Percentiles rank a stretch among this genome's conserved stretches.
Evolutionary conservation across 805 yeast species (phyloP).

Genomic region (fission yeast (Schizosaccharomyces pombe)): DNA sequence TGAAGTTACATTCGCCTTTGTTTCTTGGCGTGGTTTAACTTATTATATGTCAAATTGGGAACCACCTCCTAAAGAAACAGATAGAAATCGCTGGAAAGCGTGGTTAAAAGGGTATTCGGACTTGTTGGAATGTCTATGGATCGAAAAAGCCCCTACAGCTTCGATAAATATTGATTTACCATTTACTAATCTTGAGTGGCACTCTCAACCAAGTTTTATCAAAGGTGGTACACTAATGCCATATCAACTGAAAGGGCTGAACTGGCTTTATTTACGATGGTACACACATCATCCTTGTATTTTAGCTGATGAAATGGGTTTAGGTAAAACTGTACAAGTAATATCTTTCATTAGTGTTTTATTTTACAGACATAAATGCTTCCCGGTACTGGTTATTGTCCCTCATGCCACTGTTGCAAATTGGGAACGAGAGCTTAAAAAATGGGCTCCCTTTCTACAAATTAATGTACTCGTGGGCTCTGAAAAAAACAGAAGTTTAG

Average conservation of each 20-base stretch:
- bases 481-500: slow-evolving; percentile 19
- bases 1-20: slow-evolving; percentile 5
- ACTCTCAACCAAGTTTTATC: slow-evolving; percentile 8
- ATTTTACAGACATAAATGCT: slow-evolving; percentile 46
- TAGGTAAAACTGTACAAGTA: slow-evolving; percentile 56
- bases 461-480: slow-evolving; percentile 64
- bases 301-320: slow-evolving; percentile 45
- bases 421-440: slow-evolving; percentile 84
- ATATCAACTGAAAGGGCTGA: slow-evolving; percentile 10
- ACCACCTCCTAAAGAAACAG: neutral
- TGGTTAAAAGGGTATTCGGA: slow-evolving; percentile 7
- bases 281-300: slow-evolving; percentile 26
- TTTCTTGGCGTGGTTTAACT: slow-evolving; percentile 8
- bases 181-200: slow-evolving; percentile 7
- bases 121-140: slow-evolving; percentile 5
- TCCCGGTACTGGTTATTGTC: slow-evolving; percentile 69
- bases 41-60: slow-evolving; percentile 7
- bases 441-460: slow-evolving; percentile 92
- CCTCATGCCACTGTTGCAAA: slow-evolving; percentile 91
- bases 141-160: neutral
- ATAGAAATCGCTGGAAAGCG: slow-evolving; percentile 4
- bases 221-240: slow-evolving; percentile 8
- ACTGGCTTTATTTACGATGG: slow-evolving; percentile 11
- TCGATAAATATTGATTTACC: neutral
- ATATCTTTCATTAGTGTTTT: slow-evolving; percentile 76